phyloP scores from a whole-genome alignment of 805 yeast species.

The Myxozyma neotropica region DNA sequence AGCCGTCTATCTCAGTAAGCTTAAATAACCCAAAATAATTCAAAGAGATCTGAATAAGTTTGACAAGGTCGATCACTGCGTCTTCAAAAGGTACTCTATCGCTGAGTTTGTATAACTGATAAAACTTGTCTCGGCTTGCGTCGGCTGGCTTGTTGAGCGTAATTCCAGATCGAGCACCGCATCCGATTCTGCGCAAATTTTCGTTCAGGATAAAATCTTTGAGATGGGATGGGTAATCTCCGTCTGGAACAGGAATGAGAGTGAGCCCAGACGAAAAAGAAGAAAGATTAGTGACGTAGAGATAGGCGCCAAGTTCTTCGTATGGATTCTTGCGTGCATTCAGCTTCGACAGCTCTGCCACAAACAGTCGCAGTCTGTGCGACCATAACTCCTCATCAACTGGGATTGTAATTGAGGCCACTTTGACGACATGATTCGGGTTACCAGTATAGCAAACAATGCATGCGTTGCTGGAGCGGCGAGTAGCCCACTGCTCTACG shows the following conservation, averaged over 20 bases:
- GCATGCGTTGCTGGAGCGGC: conserved; percentile 61
- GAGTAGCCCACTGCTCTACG: conserved; percentile 93
- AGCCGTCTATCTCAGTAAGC: conserved; percentile 76
- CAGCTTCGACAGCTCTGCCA: conserved; percentile 65
- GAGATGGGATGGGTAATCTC: conserved; percentile 45
- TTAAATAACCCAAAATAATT: conserved; percentile 76
- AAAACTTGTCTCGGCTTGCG: conserved; percentile 78
- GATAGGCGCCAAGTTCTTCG: conserved; percentile 55
- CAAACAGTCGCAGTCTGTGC: conserved; percentile 56
- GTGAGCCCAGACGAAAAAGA: conserved; percentile 74
- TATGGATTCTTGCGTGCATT: conserved; percentile 64
- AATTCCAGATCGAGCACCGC: conserved; percentile 84
- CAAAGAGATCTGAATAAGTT: conserved; percentile 71
- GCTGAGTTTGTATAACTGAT: conserved; percentile 65
- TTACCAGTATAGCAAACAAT: conserved; percentile 89
- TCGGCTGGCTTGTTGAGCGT: conserved; percentile 70
- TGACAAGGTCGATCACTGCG: conserved; percentile 74
- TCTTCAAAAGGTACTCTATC: conserved; percentile 55
- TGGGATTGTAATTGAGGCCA: conserved; percentile 59
- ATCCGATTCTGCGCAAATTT: conserved; percentile 71
- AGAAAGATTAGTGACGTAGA: conserved; percentile 82
- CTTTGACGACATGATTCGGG: conserved; percentile 61
- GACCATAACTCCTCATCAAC: conserved; percentile 54
- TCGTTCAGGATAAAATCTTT: conserved; percentile 67
- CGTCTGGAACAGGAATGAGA: conserved; percentile 68